Evolutionary conservation across 768 basidiomycete species (phyloP), one percentile per base, ranked within the genome.

Genomic region (Hemileccinum rubropunctum): DNA sequence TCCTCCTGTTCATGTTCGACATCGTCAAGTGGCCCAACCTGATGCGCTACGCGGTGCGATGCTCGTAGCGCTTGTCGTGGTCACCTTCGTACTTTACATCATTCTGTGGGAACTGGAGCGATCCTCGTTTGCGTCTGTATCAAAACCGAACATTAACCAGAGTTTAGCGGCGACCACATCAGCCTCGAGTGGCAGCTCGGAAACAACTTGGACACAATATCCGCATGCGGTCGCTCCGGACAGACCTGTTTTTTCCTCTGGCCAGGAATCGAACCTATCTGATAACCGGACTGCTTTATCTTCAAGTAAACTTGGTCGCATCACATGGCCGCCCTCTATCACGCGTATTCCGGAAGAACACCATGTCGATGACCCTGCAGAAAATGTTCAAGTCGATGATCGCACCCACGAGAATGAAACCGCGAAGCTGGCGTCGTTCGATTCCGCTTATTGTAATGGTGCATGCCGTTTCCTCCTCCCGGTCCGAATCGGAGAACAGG

Each of bases 401-500:
- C 45, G 0, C 39, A 40, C n/a, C 12, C 34, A 36, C 47, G 0
- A 27, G 28, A 32, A 36, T 6, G 48, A 46, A 3, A 18, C 41
- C 38, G 18, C 6, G 17, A 17, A 45, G 0, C 28, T 27, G 3
- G 49, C 51, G 11, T 34, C 50, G 13, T 50, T 66, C 38, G 63
- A 70, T 28, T 20, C 43, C 10, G 49, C 53, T 15, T 50, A 62
- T 54, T 69, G 69, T 45, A 42, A 42, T 9, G 49, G 50, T 11
- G 42, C 68, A 1, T 79, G 77, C 47, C 71, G 72, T 6, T 77
- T 79, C 56, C 71, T 83, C 39, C 66, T 82, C 35, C 76, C 78
- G 0, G 59, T 76, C 11, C 72, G 74, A 4, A 67, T 83, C 23
- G 70, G 71, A 15, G 83, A 83, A 63, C 81, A 81, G 53, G 81